Conservation (phyloP, 2,329 filamentous ascomycete genomes). For the Pseudogymnoascus sp. region DNA sequence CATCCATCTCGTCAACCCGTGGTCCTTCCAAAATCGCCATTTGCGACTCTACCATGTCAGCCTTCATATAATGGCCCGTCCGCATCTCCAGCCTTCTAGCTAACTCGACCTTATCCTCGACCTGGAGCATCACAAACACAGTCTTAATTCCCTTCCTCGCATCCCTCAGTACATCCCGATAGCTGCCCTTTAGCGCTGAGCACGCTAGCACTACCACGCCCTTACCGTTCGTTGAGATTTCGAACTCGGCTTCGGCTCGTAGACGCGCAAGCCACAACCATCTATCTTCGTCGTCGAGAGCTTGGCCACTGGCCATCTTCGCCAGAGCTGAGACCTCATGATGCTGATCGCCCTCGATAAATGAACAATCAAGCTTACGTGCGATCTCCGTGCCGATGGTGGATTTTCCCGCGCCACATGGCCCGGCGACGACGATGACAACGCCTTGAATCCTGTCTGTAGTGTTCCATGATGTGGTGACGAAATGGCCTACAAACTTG, state of each 20-base stretch:
- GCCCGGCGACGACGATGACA: slow-evolving; percentile 31
- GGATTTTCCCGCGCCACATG: slow-evolving; percentile 35
- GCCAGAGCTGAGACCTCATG: slow-evolving; percentile 28
- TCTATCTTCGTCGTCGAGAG: slow-evolving; percentile 29
- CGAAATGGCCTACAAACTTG: slow-evolving; percentile 14
- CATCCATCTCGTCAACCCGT: slow-evolving; percentile 26
- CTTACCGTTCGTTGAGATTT: slow-evolving; percentile 23
- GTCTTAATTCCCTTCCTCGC: slow-evolving; percentile 17
- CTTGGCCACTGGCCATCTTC: slow-evolving; percentile 26
- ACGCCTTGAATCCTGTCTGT: slow-evolving; percentile 16
- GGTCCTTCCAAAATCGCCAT: slow-evolving; percentile 26
- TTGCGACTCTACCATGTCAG: slow-evolving; percentile 30
- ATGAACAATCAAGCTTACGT: slow-evolving; percentile 24
- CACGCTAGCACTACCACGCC: slow-evolving; percentile 31
- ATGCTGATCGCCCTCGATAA: slow-evolving; percentile 35
- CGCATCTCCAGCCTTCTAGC: slow-evolving; percentile 23
- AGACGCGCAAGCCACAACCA: slow-evolving; percentile 27
- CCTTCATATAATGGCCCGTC: slow-evolving; percentile 31
- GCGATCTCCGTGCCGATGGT: slow-evolving; percentile 30
- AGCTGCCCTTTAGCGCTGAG: slow-evolving; percentile 30
- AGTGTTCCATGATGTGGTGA: slow-evolving; percentile 11
- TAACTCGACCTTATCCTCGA: slow-evolving; percentile 22
- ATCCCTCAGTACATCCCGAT: slow-evolving; percentile 29
- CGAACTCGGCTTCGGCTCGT: slow-evolving; percentile 18
- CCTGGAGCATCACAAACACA: slow-evolving; percentile 32